Evolutionary conservation across 768 basidiomycete genomes (phyloP).

Genomic region (Amanita exitialis): DNA sequence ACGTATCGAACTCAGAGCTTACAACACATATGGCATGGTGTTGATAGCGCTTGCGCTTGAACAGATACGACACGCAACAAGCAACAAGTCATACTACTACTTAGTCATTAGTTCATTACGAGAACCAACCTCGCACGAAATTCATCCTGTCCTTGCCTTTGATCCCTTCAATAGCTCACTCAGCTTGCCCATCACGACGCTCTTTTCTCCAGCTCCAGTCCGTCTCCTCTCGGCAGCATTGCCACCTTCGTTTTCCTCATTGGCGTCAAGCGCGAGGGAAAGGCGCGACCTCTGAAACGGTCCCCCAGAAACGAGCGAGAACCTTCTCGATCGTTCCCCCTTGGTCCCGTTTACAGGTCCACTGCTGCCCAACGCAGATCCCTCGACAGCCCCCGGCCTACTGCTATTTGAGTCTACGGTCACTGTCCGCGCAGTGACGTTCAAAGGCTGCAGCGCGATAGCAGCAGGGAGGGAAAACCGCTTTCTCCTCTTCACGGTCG

Average conservation of each 20-base stretch:
- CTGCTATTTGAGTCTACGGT: slow-evolving; percentile 10
- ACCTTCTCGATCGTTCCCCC: slow-evolving; percentile 28
- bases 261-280: not conserved
- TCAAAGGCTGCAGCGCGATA: slow-evolving; percentile 64
- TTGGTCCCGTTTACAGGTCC: slow-evolving; percentile 6
- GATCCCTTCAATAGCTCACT: slow-evolving; percentile 25
- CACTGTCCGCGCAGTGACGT: slow-evolving; percentile 51
- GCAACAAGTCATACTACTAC: too few relatives aligned
- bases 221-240: not conserved
- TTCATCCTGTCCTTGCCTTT: too few relatives aligned
- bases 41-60: too few relatives aligned
- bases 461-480: slow-evolving; percentile 73
- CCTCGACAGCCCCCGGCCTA: slow-evolving; percentile 11
- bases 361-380: slow-evolving; percentile 10
- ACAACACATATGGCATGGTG: too few relatives aligned
- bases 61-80: too few relatives aligned
- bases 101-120: too few relatives aligned
- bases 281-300: slow-evolving; percentile 6
- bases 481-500: slow-evolving; percentile 42
- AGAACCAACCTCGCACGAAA: too few relatives aligned
- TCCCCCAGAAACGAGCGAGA: slow-evolving; percentile 49
- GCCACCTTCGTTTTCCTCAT: not conserved
- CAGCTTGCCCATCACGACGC: slow-evolving; percentile 1
- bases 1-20: too few relatives aligned
- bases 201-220: not conserved